Evolutionary conservation across 2,329 filamentous ascomycete species (phyloP).

Genomic region (Curvularia sp.): DNA sequence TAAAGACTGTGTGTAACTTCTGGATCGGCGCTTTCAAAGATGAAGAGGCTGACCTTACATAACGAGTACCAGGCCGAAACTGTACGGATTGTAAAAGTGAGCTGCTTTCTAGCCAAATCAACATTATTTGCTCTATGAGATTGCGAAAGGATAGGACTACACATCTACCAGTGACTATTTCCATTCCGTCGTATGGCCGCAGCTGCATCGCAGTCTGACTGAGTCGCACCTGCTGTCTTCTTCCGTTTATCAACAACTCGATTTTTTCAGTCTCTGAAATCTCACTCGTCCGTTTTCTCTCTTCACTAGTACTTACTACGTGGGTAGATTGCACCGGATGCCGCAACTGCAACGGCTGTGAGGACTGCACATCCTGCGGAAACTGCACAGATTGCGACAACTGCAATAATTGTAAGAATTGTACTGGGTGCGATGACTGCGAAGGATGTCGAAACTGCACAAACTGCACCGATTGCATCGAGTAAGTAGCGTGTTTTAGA

Average conservation of each 20-base stretch:
- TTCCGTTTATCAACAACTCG: neutral
- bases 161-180: neutral
- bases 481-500: neutral
- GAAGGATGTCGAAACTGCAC: constrained; percentile 9
- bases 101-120: neutral
- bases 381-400: constrained; percentile 1
- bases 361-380: constrained; percentile 4
- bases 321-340: constrained; percentile 11
- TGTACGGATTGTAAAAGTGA: constrained; percentile 13
- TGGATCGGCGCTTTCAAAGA: neutral
- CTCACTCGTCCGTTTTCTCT: neutral
- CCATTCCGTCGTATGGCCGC: neutral
- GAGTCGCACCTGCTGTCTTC: neutral
- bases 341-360: constrained; percentile 5
- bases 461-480: constrained; percentile 8
- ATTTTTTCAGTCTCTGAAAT: neutral
- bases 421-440: constrained; percentile 4
- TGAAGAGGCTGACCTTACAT: neutral
- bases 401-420: neutral
- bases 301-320: neutral
- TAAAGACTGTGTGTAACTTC: constrained; percentile 6
- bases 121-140: neutral
- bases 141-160: neutral
- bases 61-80: constrained; percentile 3
- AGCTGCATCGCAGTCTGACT: neutral